phyloP scores from a whole-genome alignment of 2,329 filamentous ascomycete genomes.

The Fusarium dlaminii region DNA sequence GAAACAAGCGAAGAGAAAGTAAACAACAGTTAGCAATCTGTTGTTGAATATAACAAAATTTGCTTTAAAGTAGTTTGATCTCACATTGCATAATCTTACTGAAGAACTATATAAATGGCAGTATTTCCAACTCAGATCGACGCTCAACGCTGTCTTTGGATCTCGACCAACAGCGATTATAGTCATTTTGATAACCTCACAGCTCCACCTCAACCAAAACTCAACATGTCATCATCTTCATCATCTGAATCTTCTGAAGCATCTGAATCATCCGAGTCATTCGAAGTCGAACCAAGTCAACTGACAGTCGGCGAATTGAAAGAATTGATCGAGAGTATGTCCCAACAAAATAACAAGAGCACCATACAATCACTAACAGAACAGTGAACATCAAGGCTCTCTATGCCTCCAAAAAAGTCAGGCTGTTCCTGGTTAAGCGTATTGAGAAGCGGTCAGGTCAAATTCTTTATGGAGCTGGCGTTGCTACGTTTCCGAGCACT shows the following conservation, averaged over 20 bases:
- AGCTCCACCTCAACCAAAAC: neutral
- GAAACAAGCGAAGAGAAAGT: neutral
- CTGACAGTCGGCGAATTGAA: neutral
- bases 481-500: neutral
- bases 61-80: neutral
- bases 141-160: neutral
- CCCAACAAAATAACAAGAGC: no score
- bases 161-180: neutral
- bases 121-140: neutral
- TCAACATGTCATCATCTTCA: neutral
- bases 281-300: neutral
- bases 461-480: neutral
- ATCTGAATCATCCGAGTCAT: no score
- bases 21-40: neutral
- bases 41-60: no score
- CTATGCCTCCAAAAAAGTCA: neutral
- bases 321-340: neutral
- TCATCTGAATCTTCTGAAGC: no score
- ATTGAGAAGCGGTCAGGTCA: neutral
- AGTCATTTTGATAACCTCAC: neutral
- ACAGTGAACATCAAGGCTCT: neutral
- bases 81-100: neutral
- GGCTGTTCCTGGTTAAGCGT: neutral
- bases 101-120: neutral
- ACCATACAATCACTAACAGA: neutral